Conservation (phyloP, 257 asterid genomes). For the Solanum bulbocastanum region DNA sequence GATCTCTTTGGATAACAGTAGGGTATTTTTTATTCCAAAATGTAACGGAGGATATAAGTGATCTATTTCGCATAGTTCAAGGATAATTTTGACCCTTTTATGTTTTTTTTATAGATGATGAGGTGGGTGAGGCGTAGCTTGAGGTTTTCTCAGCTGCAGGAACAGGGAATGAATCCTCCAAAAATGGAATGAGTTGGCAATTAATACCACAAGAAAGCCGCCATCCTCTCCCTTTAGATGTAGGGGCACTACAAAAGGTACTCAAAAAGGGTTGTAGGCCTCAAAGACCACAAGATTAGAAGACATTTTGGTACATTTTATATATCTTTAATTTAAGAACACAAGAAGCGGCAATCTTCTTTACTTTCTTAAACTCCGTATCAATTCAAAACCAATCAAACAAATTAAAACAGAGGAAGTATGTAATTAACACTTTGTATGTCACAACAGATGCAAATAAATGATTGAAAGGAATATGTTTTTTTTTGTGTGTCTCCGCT, state of each 20-base stretch:
- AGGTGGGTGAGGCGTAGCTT: not conserved
- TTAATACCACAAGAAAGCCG: not conserved
- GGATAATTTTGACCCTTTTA: not conserved
- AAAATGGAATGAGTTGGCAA: not conserved
- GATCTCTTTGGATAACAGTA: not conserved
- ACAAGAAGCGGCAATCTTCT: not conserved
- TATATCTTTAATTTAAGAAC: not conserved
- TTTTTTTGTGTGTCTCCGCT: not conserved
- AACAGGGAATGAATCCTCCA: not conserved
- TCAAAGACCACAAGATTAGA: not conserved
- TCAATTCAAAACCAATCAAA: not conserved
- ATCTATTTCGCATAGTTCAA: not conserved
- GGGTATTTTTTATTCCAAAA: not conserved
- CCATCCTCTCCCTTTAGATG: not conserved
- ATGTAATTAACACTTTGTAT: not conserved
- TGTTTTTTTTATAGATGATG: not conserved
- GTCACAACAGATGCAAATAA: not conserved
- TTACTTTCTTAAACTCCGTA: not conserved
- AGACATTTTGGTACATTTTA: not conserved
- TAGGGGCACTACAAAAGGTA: not conserved
- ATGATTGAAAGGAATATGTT: not conserved
- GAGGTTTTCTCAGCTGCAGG: not conserved
- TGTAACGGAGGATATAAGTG: not conserved
- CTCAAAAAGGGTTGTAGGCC: not conserved
- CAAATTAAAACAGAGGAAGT: not conserved